A percentile compares a stretch with the other conserved stretches of the same genome.
Evolutionary conservation across 306 rosid species (phyloP).

Genomic region (Prunus campanulata): DNA sequence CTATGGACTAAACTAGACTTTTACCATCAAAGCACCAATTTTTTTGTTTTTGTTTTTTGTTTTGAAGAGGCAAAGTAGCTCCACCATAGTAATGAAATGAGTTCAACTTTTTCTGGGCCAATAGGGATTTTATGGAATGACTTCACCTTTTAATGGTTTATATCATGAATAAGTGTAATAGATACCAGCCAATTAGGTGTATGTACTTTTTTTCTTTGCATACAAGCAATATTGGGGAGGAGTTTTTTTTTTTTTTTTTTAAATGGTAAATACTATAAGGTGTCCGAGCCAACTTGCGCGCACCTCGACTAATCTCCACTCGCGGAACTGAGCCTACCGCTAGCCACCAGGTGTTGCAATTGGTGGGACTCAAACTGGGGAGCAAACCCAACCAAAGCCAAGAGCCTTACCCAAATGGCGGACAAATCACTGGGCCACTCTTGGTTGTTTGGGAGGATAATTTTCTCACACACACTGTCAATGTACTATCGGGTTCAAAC

Average conservation of each 20-base stretch:
- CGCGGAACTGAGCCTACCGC: accelerated
- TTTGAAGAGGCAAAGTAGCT: background rate
- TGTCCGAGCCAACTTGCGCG: accelerated
- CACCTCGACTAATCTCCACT: too few species aligned
- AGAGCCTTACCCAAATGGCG: too few species aligned
- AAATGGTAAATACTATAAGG: too few species aligned
- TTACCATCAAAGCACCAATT: background rate
- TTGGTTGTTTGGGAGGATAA: too few species aligned
- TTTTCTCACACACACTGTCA: too few species aligned
- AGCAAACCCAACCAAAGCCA: too few species aligned
- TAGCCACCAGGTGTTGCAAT: too few species aligned
- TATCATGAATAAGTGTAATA: too few species aligned
- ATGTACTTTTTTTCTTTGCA: background rate
- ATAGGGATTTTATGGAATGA: background rate
- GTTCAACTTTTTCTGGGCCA: background rate
- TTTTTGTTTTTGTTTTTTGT: background rate
- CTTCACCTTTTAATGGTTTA: background rate
- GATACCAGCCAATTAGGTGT: background rate
- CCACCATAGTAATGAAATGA: background rate
- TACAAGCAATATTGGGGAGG: too few species aligned
- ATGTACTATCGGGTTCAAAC: too few species aligned
- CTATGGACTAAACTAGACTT: background rate
- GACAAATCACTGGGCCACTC: too few species aligned
- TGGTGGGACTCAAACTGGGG: accelerated
- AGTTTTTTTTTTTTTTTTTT: too few species aligned